A percentile compares a stretch with the other conserved stretches of the same genome.
Conservation (phyloP, 306 rosid species). For the Heteromeles arbutifolia region DNA sequence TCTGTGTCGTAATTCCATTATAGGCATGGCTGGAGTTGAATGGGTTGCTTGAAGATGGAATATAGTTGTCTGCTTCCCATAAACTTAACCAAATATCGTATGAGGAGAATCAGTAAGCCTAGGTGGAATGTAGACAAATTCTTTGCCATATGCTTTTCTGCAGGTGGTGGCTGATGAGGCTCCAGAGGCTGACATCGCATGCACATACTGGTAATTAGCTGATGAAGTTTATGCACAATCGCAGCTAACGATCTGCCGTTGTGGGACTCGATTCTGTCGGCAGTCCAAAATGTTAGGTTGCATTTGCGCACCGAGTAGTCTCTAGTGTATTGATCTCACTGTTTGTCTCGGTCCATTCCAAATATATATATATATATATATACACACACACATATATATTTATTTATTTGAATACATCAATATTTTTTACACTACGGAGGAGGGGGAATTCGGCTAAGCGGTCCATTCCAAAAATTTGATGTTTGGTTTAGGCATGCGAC, state of each 20-base stretch:
- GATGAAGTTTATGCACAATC: not conserved
- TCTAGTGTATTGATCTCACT: not conserved
- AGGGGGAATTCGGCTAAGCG: too few species aligned
- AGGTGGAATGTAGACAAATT: not conserved
- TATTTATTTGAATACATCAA: too few species aligned
- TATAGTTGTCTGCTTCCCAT: slow-evolving; percentile 17
- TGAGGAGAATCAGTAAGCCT: not conserved
- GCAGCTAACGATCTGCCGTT: not conserved
- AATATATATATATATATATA: too few species aligned
- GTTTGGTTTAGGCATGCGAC: not conserved
- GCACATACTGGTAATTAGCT: not conserved
- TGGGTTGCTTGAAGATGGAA: slow-evolving; percentile 32
- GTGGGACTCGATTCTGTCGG: not conserved
- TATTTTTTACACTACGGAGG: too few species aligned
- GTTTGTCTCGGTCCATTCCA: not conserved
- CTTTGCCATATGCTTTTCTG: not conserved
- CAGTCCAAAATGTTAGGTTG: not conserved
- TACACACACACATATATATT: too few species aligned
- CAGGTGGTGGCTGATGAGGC: not conserved
- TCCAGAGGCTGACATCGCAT: not conserved
- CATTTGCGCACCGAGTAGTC: not conserved
- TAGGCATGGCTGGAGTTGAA: slow-evolving; percentile 34
- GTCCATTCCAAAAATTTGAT: not conserved
- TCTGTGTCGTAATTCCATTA: slow-evolving; percentile 18
- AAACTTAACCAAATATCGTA: slow-evolving; percentile 1